Evolutionary conservation across 129 eudicot species (phyloP).

Genomic region (Solidago caesia): DNA sequence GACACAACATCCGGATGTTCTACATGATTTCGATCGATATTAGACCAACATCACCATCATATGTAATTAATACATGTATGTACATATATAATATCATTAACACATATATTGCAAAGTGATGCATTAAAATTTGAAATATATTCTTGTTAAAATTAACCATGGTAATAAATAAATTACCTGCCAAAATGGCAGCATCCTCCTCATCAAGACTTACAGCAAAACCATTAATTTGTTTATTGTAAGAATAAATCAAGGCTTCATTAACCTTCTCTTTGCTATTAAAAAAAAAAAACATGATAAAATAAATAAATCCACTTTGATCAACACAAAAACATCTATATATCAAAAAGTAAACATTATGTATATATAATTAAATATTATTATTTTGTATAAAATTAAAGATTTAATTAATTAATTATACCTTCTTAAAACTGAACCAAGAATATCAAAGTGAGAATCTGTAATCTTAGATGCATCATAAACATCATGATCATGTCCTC

Average conservation of each 20-base stretch:
- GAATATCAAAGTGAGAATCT: conserved; percentile 50
- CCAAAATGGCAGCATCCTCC: conserved; percentile 46
- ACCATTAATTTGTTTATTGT: conserved; percentile 60
- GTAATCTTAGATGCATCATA: conserved; percentile 30
- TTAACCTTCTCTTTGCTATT: conserved; percentile 47
- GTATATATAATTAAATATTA: neutral
- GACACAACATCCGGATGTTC: conserved; percentile 74
- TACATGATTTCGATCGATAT: conserved; percentile 13
- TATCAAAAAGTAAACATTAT: too few species aligned
- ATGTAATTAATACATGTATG: too few species aligned
- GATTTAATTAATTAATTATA: conserved; percentile 1
- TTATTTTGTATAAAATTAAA: neutral
- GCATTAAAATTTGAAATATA: neutral
- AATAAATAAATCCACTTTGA: neutral
- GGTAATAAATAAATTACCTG: conserved; percentile 36
- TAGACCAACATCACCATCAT: neutral
- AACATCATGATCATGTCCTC: conserved; percentile 57
- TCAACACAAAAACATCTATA: neutral
- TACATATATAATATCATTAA: too few species aligned
- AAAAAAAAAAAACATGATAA: neutral
- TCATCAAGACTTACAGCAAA: conserved; percentile 75
- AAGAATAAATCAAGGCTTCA: conserved; percentile 63
- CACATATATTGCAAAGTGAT: neutral
- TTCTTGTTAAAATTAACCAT: neutral
- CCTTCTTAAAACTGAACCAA: conserved; percentile 62